Base-by-base conservation (phyloP, 2,329 filamentous ascomycete genomes). In the Trichoderma atroviride region DNA sequence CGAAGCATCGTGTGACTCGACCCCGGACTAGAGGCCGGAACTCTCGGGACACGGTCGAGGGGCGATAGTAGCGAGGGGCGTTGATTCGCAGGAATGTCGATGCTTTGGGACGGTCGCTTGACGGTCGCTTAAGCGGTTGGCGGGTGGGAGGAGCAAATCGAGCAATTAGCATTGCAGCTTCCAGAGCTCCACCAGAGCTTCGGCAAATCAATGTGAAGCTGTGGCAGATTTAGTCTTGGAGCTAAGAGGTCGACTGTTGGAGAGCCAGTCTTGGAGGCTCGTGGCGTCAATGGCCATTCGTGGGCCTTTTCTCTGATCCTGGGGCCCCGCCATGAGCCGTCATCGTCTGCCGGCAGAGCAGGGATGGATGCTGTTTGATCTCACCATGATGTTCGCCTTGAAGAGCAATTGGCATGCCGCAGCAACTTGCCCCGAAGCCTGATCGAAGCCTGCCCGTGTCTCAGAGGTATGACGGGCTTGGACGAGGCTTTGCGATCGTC, bases 1-100 rank as follows among this genome's bases (percentile, higher is more conserved):
- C 40, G 50, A 59, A 59, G 29, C 29, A 67, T 67, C 55, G 53
- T 59, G 55, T 67, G 64, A 59, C 64, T 47, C 37, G 10, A 22
- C 22, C 29, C 22, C 64, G 55, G 55, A 37, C 53, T 67, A 52
- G 64, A 58, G 64, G 55, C 64, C 64, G 64, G 64, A 67, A 67
- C 64, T 67, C 64, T 67, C 64, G 64, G 64, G 64, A 58, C 64
- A 67, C 64, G 64, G 64, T 67, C 64, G 64, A 67, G 64, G 64
- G 64, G 64, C 64, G 64, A 67, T 59, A 35, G 22, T 67, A 67
- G 64, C 37, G 63, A 67, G 31, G 37, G 63, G 16, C 40, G n/a
- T 37, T 37, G 64, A 67, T 59, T 59, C 40, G 64, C 55, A 52
- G 40, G 16, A 40, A 29, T 59, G 40, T 47, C 11, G 40, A 59